Evolutionary conservation across 345 rosid species (phyloP), one percentile per base, ranked within the genome.

Genomic region (Clausena lansium): DNA sequence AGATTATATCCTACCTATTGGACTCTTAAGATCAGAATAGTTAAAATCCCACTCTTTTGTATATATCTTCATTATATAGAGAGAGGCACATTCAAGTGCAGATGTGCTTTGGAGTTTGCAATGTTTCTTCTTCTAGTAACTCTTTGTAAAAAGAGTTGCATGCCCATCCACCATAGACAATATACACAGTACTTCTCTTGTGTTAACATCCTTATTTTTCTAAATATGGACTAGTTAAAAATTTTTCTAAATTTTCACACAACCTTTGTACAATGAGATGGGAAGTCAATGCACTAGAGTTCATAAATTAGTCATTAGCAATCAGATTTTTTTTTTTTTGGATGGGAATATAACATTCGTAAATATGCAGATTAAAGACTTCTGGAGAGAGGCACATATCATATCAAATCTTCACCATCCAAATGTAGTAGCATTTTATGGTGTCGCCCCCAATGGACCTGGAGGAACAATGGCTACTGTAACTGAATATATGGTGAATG

Each of bases 321-420:
- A 45, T 45, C 4, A 45, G 50, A 11, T 45, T 13, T 45, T 13
- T 13, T 45, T 45, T 45, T 11, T 3, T 41, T 0, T 39, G 74
- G 69, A 50, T 65, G 63, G 19, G 45, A 76, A 67, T 78, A 35
- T 25, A 28, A 70, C 30, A 28, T 33, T 33, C 7, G 38, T 74
- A 52, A 50, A 63, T 75, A 14, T 70, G 20, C 90, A 91, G 94
- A 93, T 85, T 2, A 92, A 86, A 83, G 97, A 91, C 80, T 92
- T 92, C 78, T 91, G 98, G 98, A 93, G 97, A 83, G 98, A 95
- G 83, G 98, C 98, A 70, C 78, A 81, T 60, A 95, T 95, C 81
- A 83, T 95, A 60, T 92, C 98, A 47, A 89, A 88, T 71, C 95
- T 95, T 80, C 98, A 95, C 83, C 98, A 95, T 86, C 98, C 98